Evolutionary conservation across 768 basidiomycete species (phyloP).

Genomic region (Russula foetens): DNA sequence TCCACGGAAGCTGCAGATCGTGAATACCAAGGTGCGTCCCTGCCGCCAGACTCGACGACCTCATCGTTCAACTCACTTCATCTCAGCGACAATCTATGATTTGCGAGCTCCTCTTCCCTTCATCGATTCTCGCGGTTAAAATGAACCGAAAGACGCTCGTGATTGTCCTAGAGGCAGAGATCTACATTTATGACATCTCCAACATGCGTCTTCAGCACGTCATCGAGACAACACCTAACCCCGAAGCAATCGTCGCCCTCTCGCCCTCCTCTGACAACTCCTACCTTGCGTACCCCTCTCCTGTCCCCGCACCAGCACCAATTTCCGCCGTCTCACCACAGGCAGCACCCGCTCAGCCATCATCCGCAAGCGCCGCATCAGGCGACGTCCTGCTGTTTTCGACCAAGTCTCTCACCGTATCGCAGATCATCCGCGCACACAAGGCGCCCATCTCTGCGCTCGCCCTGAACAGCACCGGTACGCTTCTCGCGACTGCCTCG

Average conservation of each 20-base stretch:
- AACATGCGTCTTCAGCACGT: slow-evolving; percentile 98
- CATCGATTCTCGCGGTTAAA: slow-evolving; percentile 94
- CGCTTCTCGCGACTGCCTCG: slow-evolving; percentile 85
- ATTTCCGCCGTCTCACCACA: slow-evolving; percentile 32
- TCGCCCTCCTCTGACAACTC: slow-evolving; percentile 90
- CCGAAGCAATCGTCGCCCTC: slow-evolving; percentile 91
- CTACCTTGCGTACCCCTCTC: slow-evolving; percentile 94
- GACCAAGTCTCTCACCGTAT: slow-evolving; percentile 81
- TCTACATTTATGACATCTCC: slow-evolving; percentile 98
- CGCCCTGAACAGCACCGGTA: slow-evolving; percentile 78
- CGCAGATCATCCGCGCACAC: slow-evolving; percentile 96
- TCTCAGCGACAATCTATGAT: slow-evolving; percentile 83
- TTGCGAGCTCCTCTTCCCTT: slow-evolving; percentile 96
- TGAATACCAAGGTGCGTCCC: slow-evolving; percentile 85
- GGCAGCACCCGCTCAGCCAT: slow-evolving; percentile 30
- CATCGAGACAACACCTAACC: slow-evolving; percentile 93
- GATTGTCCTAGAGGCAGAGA: slow-evolving; percentile 93
- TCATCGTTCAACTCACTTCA: background rate
- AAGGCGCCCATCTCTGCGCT: slow-evolving; percentile 87
- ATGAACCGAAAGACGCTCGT: slow-evolving; percentile 95
- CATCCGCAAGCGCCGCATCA: slow-evolving; percentile 34
- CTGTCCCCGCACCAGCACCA: slow-evolving; percentile 75
- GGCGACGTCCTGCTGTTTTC: slow-evolving; percentile 95
- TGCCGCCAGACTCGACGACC: no score
- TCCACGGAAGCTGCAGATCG: slow-evolving; percentile 92